Conservation (phyloP, 345 rosid genomes). For the Populus euphratica region DNA sequence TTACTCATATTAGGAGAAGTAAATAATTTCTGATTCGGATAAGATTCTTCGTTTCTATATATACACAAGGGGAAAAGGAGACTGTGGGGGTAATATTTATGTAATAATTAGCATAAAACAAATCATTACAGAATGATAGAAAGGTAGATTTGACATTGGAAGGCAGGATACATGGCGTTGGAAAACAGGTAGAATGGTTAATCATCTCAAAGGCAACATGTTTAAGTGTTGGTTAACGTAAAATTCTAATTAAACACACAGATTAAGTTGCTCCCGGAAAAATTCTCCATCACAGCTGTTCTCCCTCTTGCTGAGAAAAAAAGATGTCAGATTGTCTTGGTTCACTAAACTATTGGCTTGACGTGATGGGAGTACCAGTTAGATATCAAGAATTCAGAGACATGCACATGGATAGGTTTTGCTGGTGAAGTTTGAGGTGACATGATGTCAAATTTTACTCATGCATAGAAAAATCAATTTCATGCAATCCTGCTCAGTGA, state of each 20-base stretch:
- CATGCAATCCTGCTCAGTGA: background rate
- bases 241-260: background rate
- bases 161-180: background rate
- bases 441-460: background rate
- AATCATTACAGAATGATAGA: constrained; percentile 15
- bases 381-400: background rate
- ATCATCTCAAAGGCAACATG: background rate
- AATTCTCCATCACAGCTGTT: background rate
- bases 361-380: background rate
- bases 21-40: constrained; percentile 2
- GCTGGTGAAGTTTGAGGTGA: background rate
- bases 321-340: background rate
- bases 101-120: background rate
- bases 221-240: background rate
- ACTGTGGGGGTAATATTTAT: background rate
- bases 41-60: background rate
- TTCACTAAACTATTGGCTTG: background rate
- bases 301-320: background rate
- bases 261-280: background rate
- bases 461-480: background rate
- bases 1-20: background rate
- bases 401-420: background rate
- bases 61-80: background rate
- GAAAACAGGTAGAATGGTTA: background rate
- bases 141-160: constrained; percentile 11